Evolutionary conservation across 2,329 filamentous ascomycete genomes (phyloP), one percentile per base, ranked within the genome.

Genomic region (Alternaria burnsii): DNA sequence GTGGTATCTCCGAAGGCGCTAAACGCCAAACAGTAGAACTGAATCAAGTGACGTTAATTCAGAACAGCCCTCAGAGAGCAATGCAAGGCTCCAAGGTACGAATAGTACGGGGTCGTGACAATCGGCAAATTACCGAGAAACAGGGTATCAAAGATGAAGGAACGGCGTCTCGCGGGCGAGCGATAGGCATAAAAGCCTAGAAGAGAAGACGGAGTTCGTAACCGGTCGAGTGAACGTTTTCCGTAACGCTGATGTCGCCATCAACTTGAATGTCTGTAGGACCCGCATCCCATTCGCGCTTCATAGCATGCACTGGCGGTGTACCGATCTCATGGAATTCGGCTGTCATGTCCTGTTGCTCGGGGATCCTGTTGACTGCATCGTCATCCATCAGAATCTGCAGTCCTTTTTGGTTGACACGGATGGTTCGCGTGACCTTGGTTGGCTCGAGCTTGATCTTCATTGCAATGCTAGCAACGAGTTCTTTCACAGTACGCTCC

Each of bases 361-460:
- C 95, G 2, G 88, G 87, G 53, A 98, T 83, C 76, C 94, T 91
- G 44, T 87, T 86, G 32, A 98, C 87, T 48, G 96, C 89, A 64
- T 97, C 93, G 72, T 98, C 93, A 72, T 98, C 95, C 70, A 98
- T 86, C 73, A 96, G 88, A 56, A 98, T 88, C 71, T 93, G 88
- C 1, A 97, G 80, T 0, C 93, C 93, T 65, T 89, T 88, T 14
- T 88, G 84, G 42, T 92, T 89, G 54, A 93, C 83, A 58, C 88
- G 91, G 5, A 97, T 83, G 1, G 89, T 89, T 36, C 91, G 89
- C 1, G 88, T 81, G 8, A 97, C 87, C 62, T 86, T 88, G 3
- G 85, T 85, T 1, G 91, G 83, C 63, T 97, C 92, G 48, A 98
- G 83, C 18, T 89, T 87, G 83, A 91, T 95, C 79, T 98, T 98